Conservation (phyloP, 2,329 filamentous ascomycete species). For the Trichoderma arundinaceum region DNA sequence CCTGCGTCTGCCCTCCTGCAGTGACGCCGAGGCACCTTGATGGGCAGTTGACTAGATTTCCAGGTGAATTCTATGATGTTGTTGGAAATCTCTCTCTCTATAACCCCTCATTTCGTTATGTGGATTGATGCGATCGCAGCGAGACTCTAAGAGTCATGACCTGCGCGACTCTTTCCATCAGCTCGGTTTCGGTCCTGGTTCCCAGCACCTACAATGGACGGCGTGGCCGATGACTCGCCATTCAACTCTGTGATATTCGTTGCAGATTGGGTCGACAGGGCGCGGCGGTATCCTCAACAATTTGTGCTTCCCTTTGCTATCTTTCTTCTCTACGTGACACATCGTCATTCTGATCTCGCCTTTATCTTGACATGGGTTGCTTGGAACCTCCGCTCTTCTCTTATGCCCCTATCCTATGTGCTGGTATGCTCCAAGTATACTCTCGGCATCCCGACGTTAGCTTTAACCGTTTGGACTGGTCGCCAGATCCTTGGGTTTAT, state of each 20-base stretch:
- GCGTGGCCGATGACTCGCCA: slow-evolving; percentile 38
- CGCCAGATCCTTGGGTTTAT: not conserved
- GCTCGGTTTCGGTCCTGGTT: not conserved
- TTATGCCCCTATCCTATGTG: not conserved
- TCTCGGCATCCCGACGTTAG: not conserved
- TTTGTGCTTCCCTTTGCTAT: not conserved
- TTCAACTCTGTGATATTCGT: slow-evolving; percentile 35
- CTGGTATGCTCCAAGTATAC: not conserved
- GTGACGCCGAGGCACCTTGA: slow-evolving; percentile 40
- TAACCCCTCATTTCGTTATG: not conserved
- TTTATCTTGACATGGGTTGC: slow-evolving; percentile 37
- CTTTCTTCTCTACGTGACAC: slow-evolving; percentile 33
- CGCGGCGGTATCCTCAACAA: not conserved
- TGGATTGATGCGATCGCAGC: not conserved
- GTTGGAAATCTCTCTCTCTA: not conserved
- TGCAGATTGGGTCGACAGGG: slow-evolving; percentile 36
- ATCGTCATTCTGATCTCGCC: slow-evolving; percentile 37
- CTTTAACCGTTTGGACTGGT: not conserved
- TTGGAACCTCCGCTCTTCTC: slow-evolving; percentile 32
- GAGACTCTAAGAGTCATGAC: not conserved
- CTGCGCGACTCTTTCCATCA: not conserved
- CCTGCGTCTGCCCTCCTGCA: not conserved
- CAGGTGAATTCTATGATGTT: not conserved
- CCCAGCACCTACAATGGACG: slow-evolving; percentile 38
- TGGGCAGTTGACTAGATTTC: slow-evolving; percentile 35